Conservation (phyloP, 106 monocot genomes). For the Dendrobium catenatum region DNA sequence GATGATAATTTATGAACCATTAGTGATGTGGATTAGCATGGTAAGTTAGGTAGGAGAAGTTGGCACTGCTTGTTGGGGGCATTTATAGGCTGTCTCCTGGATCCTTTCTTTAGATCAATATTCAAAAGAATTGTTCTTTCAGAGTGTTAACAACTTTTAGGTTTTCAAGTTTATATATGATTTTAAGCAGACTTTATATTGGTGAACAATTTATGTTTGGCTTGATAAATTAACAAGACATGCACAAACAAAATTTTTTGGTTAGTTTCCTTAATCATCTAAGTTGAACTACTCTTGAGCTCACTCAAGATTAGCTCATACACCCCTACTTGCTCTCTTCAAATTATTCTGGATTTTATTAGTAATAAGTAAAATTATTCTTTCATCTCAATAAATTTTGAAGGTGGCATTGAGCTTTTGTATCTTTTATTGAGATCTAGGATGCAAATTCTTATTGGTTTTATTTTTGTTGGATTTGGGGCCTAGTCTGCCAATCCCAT, state of each 20-base stretch:
- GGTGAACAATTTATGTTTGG: too few species aligned
- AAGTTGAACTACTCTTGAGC: too few species aligned
- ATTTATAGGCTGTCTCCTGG: constrained; percentile 27
- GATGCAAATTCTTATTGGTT: neutral
- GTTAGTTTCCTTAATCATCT: too few species aligned
- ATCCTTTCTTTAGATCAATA: constrained; percentile 10
- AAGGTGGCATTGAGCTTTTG: neutral
- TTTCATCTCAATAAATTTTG: neutral
- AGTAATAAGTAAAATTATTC: neutral
- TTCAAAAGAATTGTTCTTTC: constrained; percentile 16
- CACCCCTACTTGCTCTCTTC: neutral
- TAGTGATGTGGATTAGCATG: neutral
- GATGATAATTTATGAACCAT: constrained; percentile 5
- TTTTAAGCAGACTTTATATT: too few species aligned
- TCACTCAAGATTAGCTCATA: too few species aligned
- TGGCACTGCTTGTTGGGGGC: constrained; percentile 1
- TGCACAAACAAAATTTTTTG: too few species aligned
- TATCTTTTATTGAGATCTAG: neutral
- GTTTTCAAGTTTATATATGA: neutral
- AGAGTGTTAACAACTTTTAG: constrained; percentile 6
- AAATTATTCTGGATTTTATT: neutral
- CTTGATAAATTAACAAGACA: too few species aligned
- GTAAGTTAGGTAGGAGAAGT: neutral
- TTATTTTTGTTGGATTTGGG: neutral
- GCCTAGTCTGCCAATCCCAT: too few species aligned